phyloP scores from a whole-genome alignment of 2,329 filamentous ascomycete genomes.

The Cladorrhinum sp. region DNA sequence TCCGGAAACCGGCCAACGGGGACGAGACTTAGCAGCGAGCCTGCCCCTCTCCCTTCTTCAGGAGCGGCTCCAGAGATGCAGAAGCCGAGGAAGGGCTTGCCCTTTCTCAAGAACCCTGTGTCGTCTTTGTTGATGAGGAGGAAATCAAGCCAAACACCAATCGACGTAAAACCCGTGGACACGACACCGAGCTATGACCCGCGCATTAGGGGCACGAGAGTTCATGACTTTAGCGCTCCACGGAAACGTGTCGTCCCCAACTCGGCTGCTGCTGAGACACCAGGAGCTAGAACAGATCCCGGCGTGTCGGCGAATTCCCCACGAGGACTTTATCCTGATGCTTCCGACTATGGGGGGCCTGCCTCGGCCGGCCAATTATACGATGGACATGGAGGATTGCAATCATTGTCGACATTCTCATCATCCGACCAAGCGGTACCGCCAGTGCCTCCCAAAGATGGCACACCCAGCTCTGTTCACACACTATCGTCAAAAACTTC shows the following conservation, averaged over 20 bases:
- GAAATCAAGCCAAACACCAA: conserved; percentile 49
- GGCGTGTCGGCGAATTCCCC: not conserved
- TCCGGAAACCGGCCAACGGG: conserved; percentile 41
- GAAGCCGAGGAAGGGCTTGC: conserved; percentile 52
- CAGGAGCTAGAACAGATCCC: not conserved
- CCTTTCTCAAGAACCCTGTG: conserved; percentile 59
- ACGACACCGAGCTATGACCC: conserved; percentile 54
- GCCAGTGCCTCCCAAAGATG: conserved; percentile 41
- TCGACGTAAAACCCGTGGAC: conserved; percentile 43
- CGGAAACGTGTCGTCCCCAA: conserved; percentile 30
- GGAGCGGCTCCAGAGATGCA: conserved; percentile 37
- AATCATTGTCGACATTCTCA: conserved; percentile 3
- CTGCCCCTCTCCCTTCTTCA: conserved; percentile 32
- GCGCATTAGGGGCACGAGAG: conserved; percentile 59
- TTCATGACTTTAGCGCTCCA: conserved; percentile 66
- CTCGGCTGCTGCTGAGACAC: not conserved
- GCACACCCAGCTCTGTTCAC: conserved; percentile 28
- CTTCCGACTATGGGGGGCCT: not conserved
- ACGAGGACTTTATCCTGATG: not conserved
- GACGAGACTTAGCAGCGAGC: conserved; percentile 40
- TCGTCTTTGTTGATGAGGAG: conserved; percentile 57
- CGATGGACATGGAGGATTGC: not conserved
- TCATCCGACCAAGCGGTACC: conserved; percentile 23
- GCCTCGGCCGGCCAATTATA: not conserved
- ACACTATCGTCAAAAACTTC: conserved; percentile 35